Base-by-base conservation (phyloP, 257 asterid species). In the Lavandula angustifolia region DNA sequence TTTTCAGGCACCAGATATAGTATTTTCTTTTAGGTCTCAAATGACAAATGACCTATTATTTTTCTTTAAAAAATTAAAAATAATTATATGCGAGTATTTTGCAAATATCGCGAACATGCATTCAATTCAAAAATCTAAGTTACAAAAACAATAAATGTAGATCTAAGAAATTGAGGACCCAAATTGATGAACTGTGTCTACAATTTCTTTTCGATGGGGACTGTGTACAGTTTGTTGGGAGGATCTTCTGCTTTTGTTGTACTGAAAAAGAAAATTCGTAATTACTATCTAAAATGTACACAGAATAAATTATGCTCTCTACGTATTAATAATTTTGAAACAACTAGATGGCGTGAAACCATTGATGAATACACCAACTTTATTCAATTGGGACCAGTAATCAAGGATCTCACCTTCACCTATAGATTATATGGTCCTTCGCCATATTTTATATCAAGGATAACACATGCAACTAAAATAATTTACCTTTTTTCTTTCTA, bases 311-410 rank as follows among this genome's bases (percentile, higher is more conserved):
- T 5, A 37, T 5, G 42, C 0, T 5, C 8, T 54, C 29, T 16
- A 52, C 13, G 9, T 17, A 7, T 22, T n/a, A 33, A 9, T 9
- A 35, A 16, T 9, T 11, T 8, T 40, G 8, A 16, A 44, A 22
- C 1, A 22, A 22, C 27, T 17, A 35, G 60, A 34, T 54, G 60
- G 67, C 49, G 56, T 64, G 48, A 48, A 65, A 64, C 49, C 35
- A 31, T 48, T 22, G 51, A 66, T 50, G 8, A 47, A 58, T 10
- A 12, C 13, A 46, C 59, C 55, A 72, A 17, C 47, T 54, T 47
- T 73, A 41, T 58, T 59, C 14, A 33, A 42, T 59, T 31, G 77
- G 77, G 76, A 72, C 68, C 77, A 54, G 52, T 13, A 37, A 35
- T 42, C n/a, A 67, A 33, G 33, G 6, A 60, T 1, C 9, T 40